These are phyloP conservation scores for Sequoia sempervirens DNA, from an alignment of 75 land plant genomes.

Conservation along the genomic window DNA sequence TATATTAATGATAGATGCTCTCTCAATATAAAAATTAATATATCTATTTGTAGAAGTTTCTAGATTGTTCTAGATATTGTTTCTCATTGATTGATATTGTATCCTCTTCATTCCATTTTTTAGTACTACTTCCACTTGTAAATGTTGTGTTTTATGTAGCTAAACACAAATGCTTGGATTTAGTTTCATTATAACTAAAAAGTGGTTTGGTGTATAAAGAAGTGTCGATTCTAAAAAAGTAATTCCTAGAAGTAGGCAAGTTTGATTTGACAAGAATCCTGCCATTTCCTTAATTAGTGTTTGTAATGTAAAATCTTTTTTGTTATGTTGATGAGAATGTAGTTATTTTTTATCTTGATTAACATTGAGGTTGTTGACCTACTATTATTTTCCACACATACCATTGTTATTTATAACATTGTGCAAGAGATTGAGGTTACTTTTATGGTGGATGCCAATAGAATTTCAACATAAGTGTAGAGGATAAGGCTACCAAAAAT, in stretches of 20 bases:
- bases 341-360: no score
- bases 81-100: no score
- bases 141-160: no score
- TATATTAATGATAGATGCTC: no score
- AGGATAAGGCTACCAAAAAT: slow-evolving; percentile 48
- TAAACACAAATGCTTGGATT: no score
- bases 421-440: slow-evolving; percentile 49
- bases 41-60: no score
- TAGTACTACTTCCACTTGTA: no score
- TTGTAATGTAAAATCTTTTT: neutral
- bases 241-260: slow-evolving; percentile 33
- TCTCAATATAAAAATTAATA: slow-evolving; percentile 11
- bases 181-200: no score
- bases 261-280: slow-evolving; percentile 49
- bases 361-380: neutral
- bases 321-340: neutral
- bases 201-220: slow-evolving; percentile 15
- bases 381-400: neutral
- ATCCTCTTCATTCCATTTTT: no score
- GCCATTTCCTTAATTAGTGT: slow-evolving; percentile 32
- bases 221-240: slow-evolving; percentile 49
- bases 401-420: slow-evolving; percentile 12
- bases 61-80: no score
- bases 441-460: slow-evolving; percentile 54
- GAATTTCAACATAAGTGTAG: slow-evolving; percentile 48